Conservation (phyloP, 2,329 filamentous ascomycete genomes). For the Neoascochyta sp. region DNA sequence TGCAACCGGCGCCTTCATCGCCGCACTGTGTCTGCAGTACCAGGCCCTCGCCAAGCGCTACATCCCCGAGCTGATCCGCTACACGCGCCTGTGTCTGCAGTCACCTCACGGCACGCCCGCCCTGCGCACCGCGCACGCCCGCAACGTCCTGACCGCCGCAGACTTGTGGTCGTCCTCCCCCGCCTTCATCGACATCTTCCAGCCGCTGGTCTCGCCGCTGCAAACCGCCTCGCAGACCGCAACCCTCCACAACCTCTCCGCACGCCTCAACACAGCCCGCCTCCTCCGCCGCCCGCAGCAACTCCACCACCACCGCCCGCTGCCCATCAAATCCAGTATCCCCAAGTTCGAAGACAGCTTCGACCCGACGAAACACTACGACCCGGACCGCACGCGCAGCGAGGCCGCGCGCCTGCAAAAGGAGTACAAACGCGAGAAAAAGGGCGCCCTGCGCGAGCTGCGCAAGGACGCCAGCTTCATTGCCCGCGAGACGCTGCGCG, state of each 20-base stretch:
- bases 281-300: conserved; percentile 72
- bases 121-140: conserved; percentile 59
- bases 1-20: conserved; percentile 72
- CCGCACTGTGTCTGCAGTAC: conserved; percentile 75
- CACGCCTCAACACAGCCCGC: conserved; percentile 59
- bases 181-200: conserved; percentile 76
- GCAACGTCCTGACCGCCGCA: conserved; percentile 64
- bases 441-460: conserved; percentile 89
- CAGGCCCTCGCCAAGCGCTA: conserved; percentile 81
- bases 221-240: conserved; percentile 32
- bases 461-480: conserved; percentile 94
- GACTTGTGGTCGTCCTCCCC: conserved; percentile 70
- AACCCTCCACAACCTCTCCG: conserved; percentile 60
- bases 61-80: conserved; percentile 83
- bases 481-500: conserved; percentile 78
- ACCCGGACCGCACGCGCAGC: conserved; percentile 84
- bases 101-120: conserved; percentile 37
- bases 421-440: conserved; percentile 92
- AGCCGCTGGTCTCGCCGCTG: conserved; percentile 49
- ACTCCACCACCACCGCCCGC: conserved; percentile 82
- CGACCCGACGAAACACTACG: conserved; percentile 95
- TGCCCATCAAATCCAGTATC: conserved; percentile 81
- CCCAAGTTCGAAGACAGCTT: conserved; percentile 96
- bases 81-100: conserved; percentile 67
- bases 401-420: conserved; percentile 79